These are phyloP conservation scores for Musa balbisiana DNA, from an alignment of 202 grass and related monocot species.

Conservation along the genomic window DNA sequence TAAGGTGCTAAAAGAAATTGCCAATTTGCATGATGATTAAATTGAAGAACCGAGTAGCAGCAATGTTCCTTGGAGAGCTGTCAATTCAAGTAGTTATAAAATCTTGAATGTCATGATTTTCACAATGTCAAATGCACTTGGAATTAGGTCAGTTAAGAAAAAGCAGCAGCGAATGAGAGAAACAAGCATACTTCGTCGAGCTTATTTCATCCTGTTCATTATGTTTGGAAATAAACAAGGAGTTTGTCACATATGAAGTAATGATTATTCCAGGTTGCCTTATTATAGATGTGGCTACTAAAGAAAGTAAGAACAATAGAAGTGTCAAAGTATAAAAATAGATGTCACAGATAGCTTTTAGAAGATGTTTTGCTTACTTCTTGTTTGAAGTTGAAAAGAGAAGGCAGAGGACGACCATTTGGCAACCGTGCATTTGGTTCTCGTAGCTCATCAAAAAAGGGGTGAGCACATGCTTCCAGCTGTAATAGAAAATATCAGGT, in stretches of 20 bases:
- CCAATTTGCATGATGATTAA: no score
- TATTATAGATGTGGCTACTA: not conserved
- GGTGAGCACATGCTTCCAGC: constrained; percentile 63
- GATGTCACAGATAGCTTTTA: not conserved
- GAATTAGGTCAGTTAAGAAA: no score
- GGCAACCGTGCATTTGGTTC: constrained; percentile 46
- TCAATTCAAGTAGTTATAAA: no score
- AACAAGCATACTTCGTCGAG: no score
- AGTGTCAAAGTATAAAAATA: not conserved
- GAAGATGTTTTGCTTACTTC: constrained; percentile 35
- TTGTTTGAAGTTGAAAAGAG: constrained; percentile 57
- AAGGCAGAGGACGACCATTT: constrained; percentile 55
- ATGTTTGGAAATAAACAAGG: not conserved
- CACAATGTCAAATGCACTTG: no score
- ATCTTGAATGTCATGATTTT: no score
- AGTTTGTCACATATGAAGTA: not conserved
- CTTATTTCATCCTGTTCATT: no score
- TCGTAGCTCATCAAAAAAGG: constrained; percentile 68
- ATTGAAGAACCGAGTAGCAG: no score
- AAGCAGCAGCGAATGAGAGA: no score
- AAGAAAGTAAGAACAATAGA: not conserved
- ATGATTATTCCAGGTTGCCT: not conserved
- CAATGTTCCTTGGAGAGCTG: no score
- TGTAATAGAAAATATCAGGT: constrained; percentile 17
- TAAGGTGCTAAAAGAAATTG: no score